phyloP scores from a whole-genome alignment of 2,329 filamentous ascomycete genomes.

The Knufia fluminis region DNA sequence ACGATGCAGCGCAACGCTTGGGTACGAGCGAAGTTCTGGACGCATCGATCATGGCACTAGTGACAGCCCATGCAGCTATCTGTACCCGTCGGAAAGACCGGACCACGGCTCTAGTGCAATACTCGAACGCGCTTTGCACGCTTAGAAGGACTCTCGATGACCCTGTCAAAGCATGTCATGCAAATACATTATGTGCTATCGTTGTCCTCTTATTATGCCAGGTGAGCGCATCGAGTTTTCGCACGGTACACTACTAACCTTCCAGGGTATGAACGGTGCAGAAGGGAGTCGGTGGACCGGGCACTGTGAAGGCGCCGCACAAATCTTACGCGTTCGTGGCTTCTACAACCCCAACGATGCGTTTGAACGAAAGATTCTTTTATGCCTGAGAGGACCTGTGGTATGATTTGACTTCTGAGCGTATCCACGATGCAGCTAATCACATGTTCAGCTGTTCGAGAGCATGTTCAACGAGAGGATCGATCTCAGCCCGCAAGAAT shows the following conservation, averaged over 20 bases:
- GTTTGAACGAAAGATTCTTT: conserved; percentile 29
- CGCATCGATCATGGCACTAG: conserved; percentile 21
- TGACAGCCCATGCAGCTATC: conserved; percentile 25
- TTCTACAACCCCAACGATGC: conserved; percentile 26
- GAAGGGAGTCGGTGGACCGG: not conserved
- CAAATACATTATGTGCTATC: conserved; percentile 31
- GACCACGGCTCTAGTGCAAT: conserved; percentile 24
- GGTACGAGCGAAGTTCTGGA: conserved; percentile 23
- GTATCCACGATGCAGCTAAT: no score
- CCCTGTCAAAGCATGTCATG: conserved; percentile 24
- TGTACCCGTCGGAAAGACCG: conserved; percentile 19
- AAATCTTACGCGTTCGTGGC: conserved; percentile 28
- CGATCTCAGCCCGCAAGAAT: conserved; percentile 27
- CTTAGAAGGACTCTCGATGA: conserved; percentile 27
- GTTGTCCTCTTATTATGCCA: conserved; percentile 29
- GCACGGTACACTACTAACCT: not conserved
- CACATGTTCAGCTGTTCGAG: conserved; percentile 25
- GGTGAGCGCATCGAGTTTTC: conserved; percentile 10
- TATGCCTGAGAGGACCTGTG: conserved; percentile 29
- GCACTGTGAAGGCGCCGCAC: conserved; percentile 18
- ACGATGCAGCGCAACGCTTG: conserved; percentile 20
- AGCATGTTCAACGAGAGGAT: conserved; percentile 29
- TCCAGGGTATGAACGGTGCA: no score
- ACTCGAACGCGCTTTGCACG: conserved; percentile 25
- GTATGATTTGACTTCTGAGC: no score